These are phyloP conservation scores for Euphorbia lathyris DNA, from an alignment of 345 rosid genomes.

Conservation along the genomic window DNA sequence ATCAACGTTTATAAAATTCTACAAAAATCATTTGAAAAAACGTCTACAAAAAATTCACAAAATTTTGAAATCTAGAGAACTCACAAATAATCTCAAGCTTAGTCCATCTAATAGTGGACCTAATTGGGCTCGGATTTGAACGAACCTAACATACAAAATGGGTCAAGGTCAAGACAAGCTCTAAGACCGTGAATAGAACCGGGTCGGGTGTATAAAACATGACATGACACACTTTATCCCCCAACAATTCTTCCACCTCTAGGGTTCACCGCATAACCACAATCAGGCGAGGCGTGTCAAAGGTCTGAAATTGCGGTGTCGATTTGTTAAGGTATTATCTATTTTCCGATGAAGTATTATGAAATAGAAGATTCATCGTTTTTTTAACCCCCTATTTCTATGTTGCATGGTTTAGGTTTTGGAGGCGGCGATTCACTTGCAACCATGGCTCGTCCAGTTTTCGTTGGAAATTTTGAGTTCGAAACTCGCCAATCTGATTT, in stretches of 20 bases:
- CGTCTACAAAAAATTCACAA: no score
- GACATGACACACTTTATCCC: neutral
- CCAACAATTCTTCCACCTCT: neutral
- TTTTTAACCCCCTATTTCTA: no score
- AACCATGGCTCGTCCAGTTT: slow-evolving; percentile 54
- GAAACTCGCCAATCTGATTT: slow-evolving; percentile 80
- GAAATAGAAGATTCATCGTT: neutral
- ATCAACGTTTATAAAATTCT: no score
- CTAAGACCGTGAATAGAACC: no score
- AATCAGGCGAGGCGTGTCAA: neutral
- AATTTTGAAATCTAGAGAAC: no score
- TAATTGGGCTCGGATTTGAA: no score
- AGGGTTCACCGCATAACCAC: neutral
- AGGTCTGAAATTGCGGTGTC: neutral
- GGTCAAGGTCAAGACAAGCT: no score
- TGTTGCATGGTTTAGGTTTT: slow-evolving; percentile 5
- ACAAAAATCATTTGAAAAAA: no score
- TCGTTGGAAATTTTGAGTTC: slow-evolving; percentile 76
- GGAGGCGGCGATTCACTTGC: neutral
- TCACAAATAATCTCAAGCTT: no score
- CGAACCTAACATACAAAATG: no score
- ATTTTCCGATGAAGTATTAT: neutral
- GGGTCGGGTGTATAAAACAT: no score
- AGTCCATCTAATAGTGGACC: no score
- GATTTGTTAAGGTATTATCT: neutral